These are phyloP conservation scores for Harringtonia lauricola DNA, from an alignment of 2,329 filamentous ascomycete species.

Conservation along the genomic window DNA sequence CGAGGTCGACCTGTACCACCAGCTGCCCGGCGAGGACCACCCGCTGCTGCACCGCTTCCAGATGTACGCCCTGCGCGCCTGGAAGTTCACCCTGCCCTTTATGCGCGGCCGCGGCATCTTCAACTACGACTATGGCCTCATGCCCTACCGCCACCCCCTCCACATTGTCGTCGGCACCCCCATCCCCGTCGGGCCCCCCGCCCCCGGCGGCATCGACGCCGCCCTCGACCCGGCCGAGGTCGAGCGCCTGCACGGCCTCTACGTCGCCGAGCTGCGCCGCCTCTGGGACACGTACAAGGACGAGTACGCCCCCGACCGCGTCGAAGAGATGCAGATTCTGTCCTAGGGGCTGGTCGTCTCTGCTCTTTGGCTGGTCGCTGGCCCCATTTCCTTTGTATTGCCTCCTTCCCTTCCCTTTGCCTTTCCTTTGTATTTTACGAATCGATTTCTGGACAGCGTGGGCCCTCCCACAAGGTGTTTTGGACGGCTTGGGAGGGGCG, in stretches of 20 bases:
- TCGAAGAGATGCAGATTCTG: constrained; percentile 56
- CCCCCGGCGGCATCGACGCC: constrained; percentile 17
- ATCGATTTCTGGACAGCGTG: no score
- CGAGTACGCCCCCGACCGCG: constrained; percentile 52
- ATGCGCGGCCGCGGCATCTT: constrained; percentile 88
- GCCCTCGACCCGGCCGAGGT: constrained; percentile 66
- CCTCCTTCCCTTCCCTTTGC: neutral
- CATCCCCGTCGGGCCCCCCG: constrained; percentile 55
- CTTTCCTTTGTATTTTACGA: neutral
- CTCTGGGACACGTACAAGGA: constrained; percentile 74
- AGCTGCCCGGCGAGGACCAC: constrained; percentile 66
- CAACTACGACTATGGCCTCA: constrained; percentile 93
- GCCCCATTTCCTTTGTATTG: neutral
- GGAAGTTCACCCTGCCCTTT: constrained; percentile 87
- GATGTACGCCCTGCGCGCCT: constrained; percentile 69
- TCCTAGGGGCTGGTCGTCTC: constrained; percentile 1
- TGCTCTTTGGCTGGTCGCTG: neutral
- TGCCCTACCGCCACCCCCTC: constrained; percentile 82
- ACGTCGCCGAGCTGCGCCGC: constrained; percentile 62
- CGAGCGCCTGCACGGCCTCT: constrained; percentile 67
- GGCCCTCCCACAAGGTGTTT: no score
- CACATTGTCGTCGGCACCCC: constrained; percentile 85
- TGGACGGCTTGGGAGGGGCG: no score
- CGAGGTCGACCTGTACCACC: constrained; percentile 93
- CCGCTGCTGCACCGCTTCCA: constrained; percentile 73